Percentiles rank a stretch among this genome's conserved stretches.
These are phyloP conservation scores for Penicillium carneum DNA, from an alignment of 2,329 filamentous ascomycete genomes.

Conservation along the genomic window DNA sequence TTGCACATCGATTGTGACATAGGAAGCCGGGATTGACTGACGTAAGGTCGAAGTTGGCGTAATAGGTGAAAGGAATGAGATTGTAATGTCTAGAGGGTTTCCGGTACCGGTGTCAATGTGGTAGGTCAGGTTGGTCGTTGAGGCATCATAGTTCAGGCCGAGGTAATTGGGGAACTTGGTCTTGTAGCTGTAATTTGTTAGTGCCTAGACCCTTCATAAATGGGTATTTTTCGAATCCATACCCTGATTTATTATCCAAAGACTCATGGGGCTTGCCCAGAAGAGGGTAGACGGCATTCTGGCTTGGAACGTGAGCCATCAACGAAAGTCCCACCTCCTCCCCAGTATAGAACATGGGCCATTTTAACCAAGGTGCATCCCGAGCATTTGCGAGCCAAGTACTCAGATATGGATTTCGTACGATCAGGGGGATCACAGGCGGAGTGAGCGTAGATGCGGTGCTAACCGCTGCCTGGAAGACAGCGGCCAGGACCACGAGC, in stretches of 20 bases:
- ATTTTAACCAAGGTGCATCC: slow-evolving; percentile 77
- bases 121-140: slow-evolving; percentile 74
- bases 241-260: slow-evolving; percentile 54
- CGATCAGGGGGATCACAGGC: slow-evolving; percentile 75
- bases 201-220: not conserved
- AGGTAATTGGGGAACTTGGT: slow-evolving; percentile 66
- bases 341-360: slow-evolving; percentile 86
- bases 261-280: slow-evolving; percentile 72
- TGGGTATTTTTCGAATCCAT: slow-evolving; percentile 25
- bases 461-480: slow-evolving; percentile 53
- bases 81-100: slow-evolving; percentile 60
- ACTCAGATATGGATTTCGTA: slow-evolving; percentile 78
- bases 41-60: slow-evolving; percentile 81
- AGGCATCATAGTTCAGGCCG: slow-evolving; percentile 72
- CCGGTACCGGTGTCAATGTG: slow-evolving; percentile 58
- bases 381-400: slow-evolving; percentile 77
- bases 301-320: slow-evolving; percentile 67
- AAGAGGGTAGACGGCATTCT: slow-evolving; percentile 68
- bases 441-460: slow-evolving; percentile 63
- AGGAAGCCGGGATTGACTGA: slow-evolving; percentile 82
- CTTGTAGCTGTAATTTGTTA: slow-evolving; percentile 56
- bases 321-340: slow-evolving; percentile 70
- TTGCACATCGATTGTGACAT: slow-evolving; percentile 73
- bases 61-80: slow-evolving; percentile 77
- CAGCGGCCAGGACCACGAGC: slow-evolving; percentile 42